Evolutionary conservation across 192 early-diverging fungal genomes (phyloP), one percentile per base, ranked within the genome.

Genomic region (Thamnidium elegans): DNA sequence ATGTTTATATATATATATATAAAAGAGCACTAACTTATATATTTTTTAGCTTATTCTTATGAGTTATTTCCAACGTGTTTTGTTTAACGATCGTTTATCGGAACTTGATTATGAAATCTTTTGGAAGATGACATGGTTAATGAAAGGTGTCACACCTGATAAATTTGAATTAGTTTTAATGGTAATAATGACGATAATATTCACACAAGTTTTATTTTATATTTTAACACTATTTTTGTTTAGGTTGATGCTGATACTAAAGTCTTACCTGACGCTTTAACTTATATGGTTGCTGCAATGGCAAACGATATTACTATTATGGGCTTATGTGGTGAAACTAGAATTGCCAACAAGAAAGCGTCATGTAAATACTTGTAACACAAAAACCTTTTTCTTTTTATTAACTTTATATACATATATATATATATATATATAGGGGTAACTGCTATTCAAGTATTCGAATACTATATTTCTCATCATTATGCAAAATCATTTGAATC

Each of bases 391-490:
- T 55, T 47, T 31, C 23, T 43, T 65, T 58, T 47, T 32, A 45
- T 39, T 31, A 34, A 15, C 6, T 32, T 51, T 44, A 15, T 1
- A 7, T n/a, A 47, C 7, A 15, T 1, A 15, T 34, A n/a, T n/a
- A n/a, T 54, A 3, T 54, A 54, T 55, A 17, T 15, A 44, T 55
- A 26, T 43, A 67, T 67, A 65, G 85, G 88, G 87, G 89, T 91
- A 6, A 90, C 91, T 7, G 82, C 79, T 45, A 95, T 95, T 75
- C 92, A 93, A 78, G 93, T 99, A 9, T 99, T 94, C 73, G 96
- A 99, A 81, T 99, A 99, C 83, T 99, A 93, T 76, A 96, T 96
- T 59, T 94, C 92, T 43, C 96, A 99, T 74, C 94, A 99, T 72
- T 86, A 95, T 61, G 88, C 87, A 67, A 94, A 95, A 75, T 87